A percentile compares a stretch with the other conserved stretches of the same genome.
phyloP scores from a whole-genome alignment of 768 basidiomycete species.

The Pisolithus albus region DNA sequence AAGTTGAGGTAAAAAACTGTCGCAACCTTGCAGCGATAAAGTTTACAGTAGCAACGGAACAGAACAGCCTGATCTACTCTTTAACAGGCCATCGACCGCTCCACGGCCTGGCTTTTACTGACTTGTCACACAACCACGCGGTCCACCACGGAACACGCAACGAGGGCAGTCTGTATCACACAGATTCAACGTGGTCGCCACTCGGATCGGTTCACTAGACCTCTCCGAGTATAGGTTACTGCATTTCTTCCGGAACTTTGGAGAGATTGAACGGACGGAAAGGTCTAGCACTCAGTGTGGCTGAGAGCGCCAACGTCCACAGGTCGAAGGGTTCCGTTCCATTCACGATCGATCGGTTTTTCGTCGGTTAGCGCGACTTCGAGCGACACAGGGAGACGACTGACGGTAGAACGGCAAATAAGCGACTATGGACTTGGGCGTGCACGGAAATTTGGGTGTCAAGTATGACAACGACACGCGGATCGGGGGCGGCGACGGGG shows the following conservation, averaged over 20 bases:
- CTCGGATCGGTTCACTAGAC: too few relatives aligned
- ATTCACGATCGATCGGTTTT: neutral
- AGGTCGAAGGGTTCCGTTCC: neutral
- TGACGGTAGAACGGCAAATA: neutral
- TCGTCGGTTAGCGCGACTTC: conserved; percentile 3
- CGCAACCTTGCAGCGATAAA: too few relatives aligned
- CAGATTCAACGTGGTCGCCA: too few relatives aligned
- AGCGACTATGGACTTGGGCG: conserved; percentile 1
- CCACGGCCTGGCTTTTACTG: too few relatives aligned
- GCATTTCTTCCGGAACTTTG: neutral
- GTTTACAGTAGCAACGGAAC: too few relatives aligned
- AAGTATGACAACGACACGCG: conserved; percentile 16
- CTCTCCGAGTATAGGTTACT: neutral
- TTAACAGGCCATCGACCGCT: too few relatives aligned
- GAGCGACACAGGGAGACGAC: neutral
- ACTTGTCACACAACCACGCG: too few relatives aligned
- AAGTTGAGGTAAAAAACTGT: too few relatives aligned
- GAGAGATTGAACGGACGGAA: neutral
- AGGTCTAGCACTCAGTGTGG: neutral
- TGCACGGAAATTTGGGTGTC: conserved; percentile 18
- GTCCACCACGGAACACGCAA: too few relatives aligned
- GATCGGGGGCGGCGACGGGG: conserved; percentile 17
- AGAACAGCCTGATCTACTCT: too few relatives aligned
- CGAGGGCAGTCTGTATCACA: too few relatives aligned
- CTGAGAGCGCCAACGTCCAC: neutral